Evolutionary conservation across 306 rosid species (phyloP), one percentile per base, ranked within the genome.

Genomic region (Lathyrus aphaca): DNA sequence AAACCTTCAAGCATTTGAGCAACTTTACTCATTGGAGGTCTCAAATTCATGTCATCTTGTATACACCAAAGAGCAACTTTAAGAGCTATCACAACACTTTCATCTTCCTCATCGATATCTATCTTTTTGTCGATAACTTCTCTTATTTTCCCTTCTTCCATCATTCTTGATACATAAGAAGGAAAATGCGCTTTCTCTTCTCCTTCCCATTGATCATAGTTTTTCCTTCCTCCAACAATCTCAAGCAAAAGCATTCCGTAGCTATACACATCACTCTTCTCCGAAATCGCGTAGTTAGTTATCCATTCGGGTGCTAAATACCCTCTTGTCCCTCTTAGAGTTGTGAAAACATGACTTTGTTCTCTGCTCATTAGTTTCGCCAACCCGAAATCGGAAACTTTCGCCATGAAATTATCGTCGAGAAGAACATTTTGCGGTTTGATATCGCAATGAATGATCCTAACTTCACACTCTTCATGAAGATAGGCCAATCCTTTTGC

Each of bases 291-390:
- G 16, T 90, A 90, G 81, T 88, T 88, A 8, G 96, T 93, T 44
- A 93, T 90, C 98, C 97, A 90, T 74, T 93, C 97, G 10, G 97
- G 97, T 8, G 97, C 98, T 16, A 93, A 75, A 80, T 93, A 90
- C 38, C 98, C 97, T 57, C 97, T 80, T 9, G 98, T 93, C n/a
- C 96, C 97, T 17, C 98, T 78, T 5, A 93, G 51, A 5, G 96
- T 93, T 42, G 98, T 90, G 67, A 93, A 90, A 11, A 93, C 97
- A 77, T 88, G 97, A 65, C 96, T 93, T 38, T 93, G 96, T 76
- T 93, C 92, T 4, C 86, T 73, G 59, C 85, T 90, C 97, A 88
- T 90, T 38, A 93, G 88, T 82, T 88, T 93, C 3, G 97, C 87
- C 87, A 93, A 74, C 18, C 98, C 98, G 2, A 93, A 93, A 50